A percentile compares a stretch with the other conserved stretches of the same genome.
phyloP scores from a whole-genome alignment of 495 filamentous ascomycete genomes.

The Platismatia glauca region DNA sequence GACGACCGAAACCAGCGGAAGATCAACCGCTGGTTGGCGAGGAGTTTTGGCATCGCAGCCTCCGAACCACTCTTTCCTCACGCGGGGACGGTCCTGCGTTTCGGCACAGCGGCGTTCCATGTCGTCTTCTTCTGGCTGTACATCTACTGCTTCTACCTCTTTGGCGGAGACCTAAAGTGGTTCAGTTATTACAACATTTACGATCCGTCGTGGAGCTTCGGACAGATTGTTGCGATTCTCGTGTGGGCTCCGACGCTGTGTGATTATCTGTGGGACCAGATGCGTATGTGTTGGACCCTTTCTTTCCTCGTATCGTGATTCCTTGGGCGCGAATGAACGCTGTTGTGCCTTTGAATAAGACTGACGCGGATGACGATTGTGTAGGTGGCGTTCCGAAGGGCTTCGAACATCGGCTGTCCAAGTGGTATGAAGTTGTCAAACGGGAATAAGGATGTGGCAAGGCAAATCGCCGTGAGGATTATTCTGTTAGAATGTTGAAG shows the following conservation, averaged over 20 bases:
- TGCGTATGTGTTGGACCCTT: not conserved
- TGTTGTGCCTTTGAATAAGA: not conserved
- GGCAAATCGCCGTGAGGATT: too few relatives aligned
- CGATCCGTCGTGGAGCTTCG: not conserved
- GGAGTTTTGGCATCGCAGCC: not conserved
- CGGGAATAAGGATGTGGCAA: too few relatives aligned
- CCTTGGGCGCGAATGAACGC: not conserved
- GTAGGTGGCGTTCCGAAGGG: too few relatives aligned
- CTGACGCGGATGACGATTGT: not conserved
- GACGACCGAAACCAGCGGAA: not conserved
- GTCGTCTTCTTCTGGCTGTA: not conserved
- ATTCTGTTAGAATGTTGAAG: too few relatives aligned
- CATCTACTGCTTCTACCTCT: not conserved
- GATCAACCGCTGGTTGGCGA: not conserved
- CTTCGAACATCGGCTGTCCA: too few relatives aligned
- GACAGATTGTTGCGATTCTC: not conserved
- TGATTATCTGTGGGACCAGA: not conserved
- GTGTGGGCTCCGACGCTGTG: not conserved
- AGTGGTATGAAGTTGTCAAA: too few relatives aligned
- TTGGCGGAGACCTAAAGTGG: not conserved
- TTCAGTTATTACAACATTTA: not conserved
- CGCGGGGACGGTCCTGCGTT: not conserved
- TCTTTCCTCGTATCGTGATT: not conserved
- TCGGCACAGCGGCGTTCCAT: not conserved
- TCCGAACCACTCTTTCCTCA: not conserved